Evolutionary conservation across 345 rosid species (phyloP).

Genomic region (Bruguiera sexangula): DNA sequence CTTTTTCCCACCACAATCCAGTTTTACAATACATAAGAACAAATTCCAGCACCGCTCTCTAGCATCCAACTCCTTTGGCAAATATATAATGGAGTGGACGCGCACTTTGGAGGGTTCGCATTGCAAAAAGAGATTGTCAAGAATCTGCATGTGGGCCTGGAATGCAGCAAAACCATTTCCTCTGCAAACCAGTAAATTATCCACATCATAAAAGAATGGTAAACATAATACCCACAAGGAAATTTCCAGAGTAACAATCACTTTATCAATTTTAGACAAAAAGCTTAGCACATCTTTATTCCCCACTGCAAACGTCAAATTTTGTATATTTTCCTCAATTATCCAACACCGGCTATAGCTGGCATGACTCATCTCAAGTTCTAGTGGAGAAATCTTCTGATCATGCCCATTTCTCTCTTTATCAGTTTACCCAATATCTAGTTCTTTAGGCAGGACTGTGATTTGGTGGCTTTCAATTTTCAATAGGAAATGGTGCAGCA

Average conservation of each 20-base stretch:
- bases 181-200: constrained; percentile 44
- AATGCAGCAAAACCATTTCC: constrained; percentile 93
- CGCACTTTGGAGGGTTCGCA: constrained; percentile 29
- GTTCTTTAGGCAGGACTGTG: background rate
- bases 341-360: no score
- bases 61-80: constrained; percentile 43
- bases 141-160: constrained; percentile 62
- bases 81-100: constrained; percentile 37
- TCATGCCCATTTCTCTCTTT: no score
- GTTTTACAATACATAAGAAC: constrained; percentile 46
- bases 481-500: background rate
- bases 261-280: no score
- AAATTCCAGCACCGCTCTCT: constrained; percentile 43
- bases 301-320: no score
- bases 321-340: no score
- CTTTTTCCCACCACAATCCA: constrained; percentile 36
- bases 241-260: background rate
- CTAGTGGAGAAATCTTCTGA: no score
- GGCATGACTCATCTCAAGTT: no score
- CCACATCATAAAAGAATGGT: constrained; percentile 2
- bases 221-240: background rate
- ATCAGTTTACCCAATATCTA: no score
- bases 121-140: constrained; percentile 39
- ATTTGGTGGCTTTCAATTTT: background rate
- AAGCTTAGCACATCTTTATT: background rate